phyloP scores from a whole-genome alignment of 192 early-diverging fungal genomes.

The Coemansia javaensis region DNA sequence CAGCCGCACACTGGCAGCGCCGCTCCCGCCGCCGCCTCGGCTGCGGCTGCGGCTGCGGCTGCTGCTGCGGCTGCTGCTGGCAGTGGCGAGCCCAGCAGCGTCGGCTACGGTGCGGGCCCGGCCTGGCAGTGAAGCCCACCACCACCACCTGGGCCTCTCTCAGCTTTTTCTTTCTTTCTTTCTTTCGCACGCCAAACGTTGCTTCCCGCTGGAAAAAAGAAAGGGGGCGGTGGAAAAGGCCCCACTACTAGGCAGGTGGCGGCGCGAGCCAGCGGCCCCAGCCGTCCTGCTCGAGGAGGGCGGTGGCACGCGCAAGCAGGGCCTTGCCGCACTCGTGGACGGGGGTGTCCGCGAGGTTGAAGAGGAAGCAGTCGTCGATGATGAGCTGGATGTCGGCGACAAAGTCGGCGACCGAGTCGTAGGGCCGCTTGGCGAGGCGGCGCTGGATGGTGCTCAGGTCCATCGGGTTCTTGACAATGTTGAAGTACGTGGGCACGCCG shows the following conservation, averaged over 20 bases:
- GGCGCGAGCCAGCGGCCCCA: constrained; percentile 32
- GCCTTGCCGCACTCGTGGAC: constrained; percentile 54
- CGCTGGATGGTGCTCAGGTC: constrained; percentile 63
- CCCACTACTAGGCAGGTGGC: neutral
- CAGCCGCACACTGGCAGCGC: neutral
- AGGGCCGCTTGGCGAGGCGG: constrained; percentile 53
- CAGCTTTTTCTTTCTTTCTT: too few relatives aligned
- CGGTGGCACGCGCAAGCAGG: constrained; percentile 29
- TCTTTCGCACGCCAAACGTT: too few relatives aligned
- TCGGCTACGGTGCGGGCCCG: neutral
- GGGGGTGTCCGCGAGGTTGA: constrained; percentile 53
- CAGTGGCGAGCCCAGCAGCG: neutral
- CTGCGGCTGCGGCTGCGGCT: too few relatives aligned
- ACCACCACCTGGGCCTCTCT: too few relatives aligned
- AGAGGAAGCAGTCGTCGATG: constrained; percentile 66
- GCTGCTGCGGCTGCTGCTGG: too few relatives aligned
- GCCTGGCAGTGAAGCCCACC: too few relatives aligned
- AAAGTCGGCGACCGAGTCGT: constrained; percentile 53
- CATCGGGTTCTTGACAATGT: constrained; percentile 69
- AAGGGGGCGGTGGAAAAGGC: neutral
- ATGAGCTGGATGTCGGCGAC: constrained; percentile 59
- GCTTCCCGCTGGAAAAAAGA: neutral
- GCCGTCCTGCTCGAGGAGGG: constrained; percentile 18
- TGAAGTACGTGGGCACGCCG: constrained; percentile 60
- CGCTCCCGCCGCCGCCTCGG: too few relatives aligned